Conservation (phyloP, 208 protist genomes). For the Trypanosoma boissoni region DNA sequence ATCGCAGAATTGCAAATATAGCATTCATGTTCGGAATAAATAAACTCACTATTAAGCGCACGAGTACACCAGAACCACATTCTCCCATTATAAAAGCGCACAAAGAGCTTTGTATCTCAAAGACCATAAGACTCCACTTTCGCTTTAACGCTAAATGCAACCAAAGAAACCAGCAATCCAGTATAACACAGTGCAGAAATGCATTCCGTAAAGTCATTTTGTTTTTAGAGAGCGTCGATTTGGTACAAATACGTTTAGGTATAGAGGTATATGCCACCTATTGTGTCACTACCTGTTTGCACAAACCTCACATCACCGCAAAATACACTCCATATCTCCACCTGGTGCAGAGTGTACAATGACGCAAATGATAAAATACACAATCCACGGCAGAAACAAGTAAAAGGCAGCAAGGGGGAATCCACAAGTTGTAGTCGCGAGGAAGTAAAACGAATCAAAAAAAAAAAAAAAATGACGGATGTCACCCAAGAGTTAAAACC, state of each 20-base stretch:
- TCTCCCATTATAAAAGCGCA: constrained; percentile 33
- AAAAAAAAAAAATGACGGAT: constrained; percentile 40
- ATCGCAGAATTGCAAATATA: constrained; percentile 71
- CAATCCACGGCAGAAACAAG: constrained; percentile 63
- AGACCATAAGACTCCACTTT: constrained; percentile 46
- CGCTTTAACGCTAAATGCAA: constrained; percentile 62
- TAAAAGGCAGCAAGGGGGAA: constrained; percentile 72
- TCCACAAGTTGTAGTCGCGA: constrained; percentile 71
- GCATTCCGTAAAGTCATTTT: constrained; percentile 63
- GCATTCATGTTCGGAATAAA: constrained; percentile 74
- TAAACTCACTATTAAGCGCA: constrained; percentile 55
- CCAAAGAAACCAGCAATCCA: constrained; percentile 69
- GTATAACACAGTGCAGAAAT: constrained; percentile 69
- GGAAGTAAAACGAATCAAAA: constrained; percentile 78
- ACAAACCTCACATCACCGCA: constrained; percentile 30
- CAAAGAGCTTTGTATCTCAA: constrained; percentile 40
- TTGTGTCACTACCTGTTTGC: constrained; percentile 28
- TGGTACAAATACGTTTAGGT: constrained; percentile 74
- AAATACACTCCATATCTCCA: constrained; percentile 22
- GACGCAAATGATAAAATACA: constrained; percentile 68
- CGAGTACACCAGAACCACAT: too few relatives aligned
- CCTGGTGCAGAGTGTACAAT: constrained; percentile 40
- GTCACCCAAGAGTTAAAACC: constrained; percentile 40
- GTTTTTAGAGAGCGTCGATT: constrained; percentile 57
- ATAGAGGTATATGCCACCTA: constrained; percentile 48